Percentiles rank a stretch among this genome's conserved stretches.
Evolutionary conservation across 768 basidiomycete species (phyloP).

Genomic region (Saitozyma podzolica): DNA sequence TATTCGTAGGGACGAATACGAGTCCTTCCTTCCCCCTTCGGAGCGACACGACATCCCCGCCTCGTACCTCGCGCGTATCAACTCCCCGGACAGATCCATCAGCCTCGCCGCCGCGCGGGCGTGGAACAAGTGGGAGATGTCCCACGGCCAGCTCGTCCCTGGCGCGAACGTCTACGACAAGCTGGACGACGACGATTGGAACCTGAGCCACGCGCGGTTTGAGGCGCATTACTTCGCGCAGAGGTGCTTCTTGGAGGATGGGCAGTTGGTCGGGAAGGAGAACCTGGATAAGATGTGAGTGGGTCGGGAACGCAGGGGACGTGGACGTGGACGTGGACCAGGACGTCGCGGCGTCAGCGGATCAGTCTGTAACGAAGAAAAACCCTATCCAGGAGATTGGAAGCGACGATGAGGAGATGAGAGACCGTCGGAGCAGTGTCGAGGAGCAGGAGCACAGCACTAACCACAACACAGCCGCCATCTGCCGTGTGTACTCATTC

Average conservation of each 20-base stretch:
- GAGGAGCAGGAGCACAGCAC: background rate
- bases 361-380: too few species aligned
- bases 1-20: too few species aligned
- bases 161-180: slow-evolving; percentile 3
- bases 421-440: too few species aligned
- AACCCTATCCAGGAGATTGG: too few species aligned
- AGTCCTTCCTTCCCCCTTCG: slow-evolving; percentile 64
- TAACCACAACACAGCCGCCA: slow-evolving; percentile 62
- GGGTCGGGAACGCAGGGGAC: background rate
- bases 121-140: slow-evolving; percentile 83
- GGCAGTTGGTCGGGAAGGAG: slow-evolving; percentile 4
- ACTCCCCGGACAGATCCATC: slow-evolving; percentile 67
- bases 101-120: slow-evolving; percentile 73
- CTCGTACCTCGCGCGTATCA: slow-evolving; percentile 80
- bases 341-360: too few species aligned
- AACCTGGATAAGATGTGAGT: slow-evolving; percentile 7
- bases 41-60: slow-evolving; percentile 76
- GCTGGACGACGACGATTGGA: slow-evolving; percentile 7
- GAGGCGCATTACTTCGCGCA: slow-evolving; percentile 3
- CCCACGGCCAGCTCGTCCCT: slow-evolving; percentile 6
- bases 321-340: too few species aligned
- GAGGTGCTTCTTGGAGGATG: slow-evolving; percentile 4
- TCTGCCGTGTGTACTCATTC: slow-evolving; percentile 71
- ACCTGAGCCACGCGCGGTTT: background rate
- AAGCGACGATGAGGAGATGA: too few species aligned